These are phyloP conservation scores for Marasmius oreades DNA, from an alignment of 1,284 basidiomycete genomes.

Conservation along the genomic window DNA sequence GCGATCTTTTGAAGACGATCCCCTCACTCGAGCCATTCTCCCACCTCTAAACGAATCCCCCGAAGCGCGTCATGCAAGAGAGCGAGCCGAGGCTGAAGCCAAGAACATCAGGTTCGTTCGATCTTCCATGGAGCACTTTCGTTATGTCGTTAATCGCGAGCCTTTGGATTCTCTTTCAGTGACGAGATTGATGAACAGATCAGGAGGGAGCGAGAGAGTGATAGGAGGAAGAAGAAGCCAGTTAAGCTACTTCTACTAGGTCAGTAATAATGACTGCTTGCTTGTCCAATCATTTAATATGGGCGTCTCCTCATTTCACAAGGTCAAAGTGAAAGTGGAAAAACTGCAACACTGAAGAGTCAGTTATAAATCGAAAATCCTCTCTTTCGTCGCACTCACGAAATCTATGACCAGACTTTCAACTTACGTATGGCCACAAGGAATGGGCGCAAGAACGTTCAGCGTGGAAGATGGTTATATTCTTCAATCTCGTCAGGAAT, in stretches of 20 bases:
- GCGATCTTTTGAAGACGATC: conserved; percentile 44
- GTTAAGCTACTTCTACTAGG: conserved; percentile 61
- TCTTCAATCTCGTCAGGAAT: conserved; percentile 71
- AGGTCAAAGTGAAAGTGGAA: conserved; percentile 72
- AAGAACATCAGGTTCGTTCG: conserved; percentile 32
- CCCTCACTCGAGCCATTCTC: conserved; percentile 49
- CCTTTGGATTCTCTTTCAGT: conserved; percentile 30
- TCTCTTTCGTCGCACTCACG: conserved; percentile 4
- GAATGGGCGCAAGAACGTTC: conserved; percentile 66
- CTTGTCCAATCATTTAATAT: no score
- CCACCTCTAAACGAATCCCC: conserved; percentile 59
- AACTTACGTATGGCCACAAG: conserved; percentile 59
- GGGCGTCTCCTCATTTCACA: not conserved
- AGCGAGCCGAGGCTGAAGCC: conserved; percentile 56
- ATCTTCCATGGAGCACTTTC: not conserved
- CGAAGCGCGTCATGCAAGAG: conserved; percentile 46
- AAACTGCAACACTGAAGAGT: conserved; percentile 42
- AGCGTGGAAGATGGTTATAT: conserved; percentile 72
- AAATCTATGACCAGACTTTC: conserved; percentile 51
- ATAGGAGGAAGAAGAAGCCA: conserved; percentile 53
- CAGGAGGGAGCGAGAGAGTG: conserved; percentile 45
- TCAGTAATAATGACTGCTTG: conserved; percentile 18
- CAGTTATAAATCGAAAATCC: conserved; percentile 12
- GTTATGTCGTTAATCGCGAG: not conserved
- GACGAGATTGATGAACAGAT: conserved; percentile 70